Evolutionary conservation across 257 asterid species (phyloP).

Genomic region (Forsythia viridissima): DNA sequence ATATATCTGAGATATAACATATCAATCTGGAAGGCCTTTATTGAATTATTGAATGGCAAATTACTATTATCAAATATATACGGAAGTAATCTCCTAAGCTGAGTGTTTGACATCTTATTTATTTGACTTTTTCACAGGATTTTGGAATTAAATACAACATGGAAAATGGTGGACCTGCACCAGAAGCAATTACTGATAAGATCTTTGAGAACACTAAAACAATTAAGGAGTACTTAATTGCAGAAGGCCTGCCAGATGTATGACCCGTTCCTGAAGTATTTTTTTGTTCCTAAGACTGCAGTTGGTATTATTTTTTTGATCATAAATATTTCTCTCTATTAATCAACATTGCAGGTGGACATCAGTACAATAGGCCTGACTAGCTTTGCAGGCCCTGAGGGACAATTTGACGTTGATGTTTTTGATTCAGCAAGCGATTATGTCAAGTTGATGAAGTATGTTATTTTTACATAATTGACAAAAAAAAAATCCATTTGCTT

Average conservation of each 20-base stretch:
- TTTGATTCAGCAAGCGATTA: conserved; percentile 91
- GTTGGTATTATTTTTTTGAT: not conserved
- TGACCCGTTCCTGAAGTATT: conserved; percentile 26
- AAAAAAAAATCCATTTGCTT: not conserved
- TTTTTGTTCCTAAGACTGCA: not conserved
- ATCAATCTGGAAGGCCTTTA: not conserved
- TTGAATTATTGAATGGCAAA: not conserved
- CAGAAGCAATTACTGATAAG: conserved; percentile 89
- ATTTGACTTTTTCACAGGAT: conserved; percentile 51
- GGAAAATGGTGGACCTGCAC: conserved; percentile 99
- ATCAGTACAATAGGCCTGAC: conserved; percentile 62
- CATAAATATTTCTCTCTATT: conserved; percentile 10
- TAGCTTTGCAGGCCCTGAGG: conserved; percentile 84
- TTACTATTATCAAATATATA: conserved; percentile 5
- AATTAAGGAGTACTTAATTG: conserved; percentile 83
- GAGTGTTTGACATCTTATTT: conserved; percentile 16
- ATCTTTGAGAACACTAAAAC: conserved; percentile 84
- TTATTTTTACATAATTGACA: conserved; percentile 14
- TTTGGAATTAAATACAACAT: conserved; percentile 98
- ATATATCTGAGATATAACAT: not conserved
- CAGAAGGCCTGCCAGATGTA: conserved; percentile 96
- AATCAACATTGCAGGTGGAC: conserved; percentile 64
- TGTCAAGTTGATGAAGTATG: conserved; percentile 95
- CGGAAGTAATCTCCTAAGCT: conserved; percentile 11
- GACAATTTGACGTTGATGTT: conserved; percentile 87